Conservation (phyloP, 2,329 filamentous ascomycete genomes). For the Simplicillium sp. region DNA sequence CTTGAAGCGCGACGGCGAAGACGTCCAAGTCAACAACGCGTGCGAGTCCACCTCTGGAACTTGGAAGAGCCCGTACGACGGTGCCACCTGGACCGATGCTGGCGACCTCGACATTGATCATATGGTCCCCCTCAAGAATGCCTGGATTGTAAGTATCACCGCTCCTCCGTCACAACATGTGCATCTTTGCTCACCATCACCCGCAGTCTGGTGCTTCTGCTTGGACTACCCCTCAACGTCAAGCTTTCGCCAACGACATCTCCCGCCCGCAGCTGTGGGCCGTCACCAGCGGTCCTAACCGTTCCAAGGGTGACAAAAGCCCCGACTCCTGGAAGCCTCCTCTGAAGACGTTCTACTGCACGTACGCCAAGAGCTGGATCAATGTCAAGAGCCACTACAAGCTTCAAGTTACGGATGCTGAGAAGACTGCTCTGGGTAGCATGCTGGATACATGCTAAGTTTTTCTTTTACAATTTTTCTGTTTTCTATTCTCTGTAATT, state of each 20-base stretch:
- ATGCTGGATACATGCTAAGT: conserved; percentile 54
- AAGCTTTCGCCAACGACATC: conserved; percentile 69
- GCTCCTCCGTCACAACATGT: not conserved
- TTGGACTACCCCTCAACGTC: conserved; percentile 61
- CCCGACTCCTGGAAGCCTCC: conserved; percentile 72
- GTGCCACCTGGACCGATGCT: conserved; percentile 57
- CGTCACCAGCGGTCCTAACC: conserved; percentile 70
- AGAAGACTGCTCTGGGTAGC: conserved; percentile 57
- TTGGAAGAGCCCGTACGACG: conserved; percentile 69
- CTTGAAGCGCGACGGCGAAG: conserved; percentile 61
- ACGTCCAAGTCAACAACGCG: conserved; percentile 45
- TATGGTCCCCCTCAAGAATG: conserved; percentile 71
- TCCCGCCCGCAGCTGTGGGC: conserved; percentile 67
- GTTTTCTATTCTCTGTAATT: conserved; percentile 15
- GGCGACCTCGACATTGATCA: conserved; percentile 76
- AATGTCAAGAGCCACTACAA: conserved; percentile 66
- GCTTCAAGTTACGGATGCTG: conserved; percentile 59
- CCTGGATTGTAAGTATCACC: conserved; percentile 54
- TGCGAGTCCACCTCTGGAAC: conserved; percentile 57
- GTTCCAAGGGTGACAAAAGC: conserved; percentile 60
- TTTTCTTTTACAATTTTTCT: too few relatives aligned
- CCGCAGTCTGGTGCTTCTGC: conserved; percentile 58
- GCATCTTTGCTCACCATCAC: not conserved
- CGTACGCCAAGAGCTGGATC: conserved; percentile 68
- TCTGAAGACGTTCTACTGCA: conserved; percentile 61